Base-by-base conservation (phyloP, 352 stramenopile genomes). In the Phytophthora cajani region DNA sequence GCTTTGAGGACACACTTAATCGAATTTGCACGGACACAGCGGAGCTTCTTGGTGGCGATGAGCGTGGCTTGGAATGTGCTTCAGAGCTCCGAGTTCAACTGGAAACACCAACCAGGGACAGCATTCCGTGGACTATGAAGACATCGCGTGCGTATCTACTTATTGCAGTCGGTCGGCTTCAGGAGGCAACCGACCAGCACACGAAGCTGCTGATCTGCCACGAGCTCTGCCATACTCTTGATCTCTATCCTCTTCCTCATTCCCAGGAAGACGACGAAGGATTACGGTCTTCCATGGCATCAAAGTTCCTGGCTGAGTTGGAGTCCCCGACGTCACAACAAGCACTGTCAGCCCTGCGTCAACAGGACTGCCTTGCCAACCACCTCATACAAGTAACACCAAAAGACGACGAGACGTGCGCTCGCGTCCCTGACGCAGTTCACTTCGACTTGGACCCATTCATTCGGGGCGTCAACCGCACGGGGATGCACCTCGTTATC, bases 391-490 rank as follows among this genome's bases (percentile, higher is more conserved):
- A 40, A 1, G 47, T 68, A 3, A 59, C 60, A 2, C 69, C 72
- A 19, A 63, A 17, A 1, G 64, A 77, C 33, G 38, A 32, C 7
- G 72, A 77, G 11, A 63, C 64, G 17, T 72, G 69, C 52, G 4
- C 12, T 12, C 12, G 25, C 8, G 49, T 72, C 5, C 72, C 72
- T 25, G 54, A 67, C 12, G 46, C 50, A 14, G 40, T 80, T 47
- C 58, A 67, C 36, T 66, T 80, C 16, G 60, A 71, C 23, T 33
- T 80, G 23, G 64, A 75, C 27, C 49, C 71, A 21, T 70, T 70
- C 25, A 64, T 77, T 27, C 49, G 66, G 47, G 72, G 69, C 5
- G 51, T 80, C 11, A 74, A 66, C 3, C 57, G 32, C 38, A 58
- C 64, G 2, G 69, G 60, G 9, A 68, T 69, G 46, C 61, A 71